These are phyloP conservation scores for Pseudocohnilembus persalinus DNA, from an alignment of 169 alveolate species.

Conservation along the genomic window DNA sequence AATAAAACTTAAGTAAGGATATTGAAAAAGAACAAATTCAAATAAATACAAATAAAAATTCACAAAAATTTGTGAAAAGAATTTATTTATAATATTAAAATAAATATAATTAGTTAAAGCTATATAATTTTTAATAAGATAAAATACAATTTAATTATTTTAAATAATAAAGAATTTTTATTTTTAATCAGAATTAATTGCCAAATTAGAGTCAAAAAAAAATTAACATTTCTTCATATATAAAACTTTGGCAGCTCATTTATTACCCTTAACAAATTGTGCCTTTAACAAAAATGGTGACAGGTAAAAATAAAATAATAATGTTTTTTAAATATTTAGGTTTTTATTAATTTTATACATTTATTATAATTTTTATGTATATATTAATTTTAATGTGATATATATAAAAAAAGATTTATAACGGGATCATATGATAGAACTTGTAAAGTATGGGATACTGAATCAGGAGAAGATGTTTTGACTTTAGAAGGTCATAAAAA, in stretches of 20 bases:
- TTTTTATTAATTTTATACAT: too few relatives aligned
- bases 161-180: not conserved
- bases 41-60: constrained; percentile 17
- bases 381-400: not conserved
- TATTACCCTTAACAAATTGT: constrained; percentile 91
- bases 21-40: constrained; percentile 19
- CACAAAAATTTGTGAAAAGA: constrained; percentile 13
- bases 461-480: constrained; percentile 84
- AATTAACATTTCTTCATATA: constrained; percentile 61
- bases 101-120: too few relatives aligned
- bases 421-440: constrained; percentile 91
- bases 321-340: too few relatives aligned
- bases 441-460: constrained; percentile 93
- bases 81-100: not conserved
- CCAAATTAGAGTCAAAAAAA: constrained; percentile 67
- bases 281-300: constrained; percentile 92
- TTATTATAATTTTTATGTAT: too few relatives aligned
- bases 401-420: constrained; percentile 55
- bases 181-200: constrained; percentile 69
- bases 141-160: not conserved
- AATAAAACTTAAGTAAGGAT: constrained; percentile 24
- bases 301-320: constrained; percentile 35
- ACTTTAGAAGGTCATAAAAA: constrained; percentile 89
- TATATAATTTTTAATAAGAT: too few relatives aligned
- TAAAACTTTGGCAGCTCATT: constrained; percentile 87